Conservation (phyloP, 441 rosid species). For the Gossypium trilobum region DNA sequence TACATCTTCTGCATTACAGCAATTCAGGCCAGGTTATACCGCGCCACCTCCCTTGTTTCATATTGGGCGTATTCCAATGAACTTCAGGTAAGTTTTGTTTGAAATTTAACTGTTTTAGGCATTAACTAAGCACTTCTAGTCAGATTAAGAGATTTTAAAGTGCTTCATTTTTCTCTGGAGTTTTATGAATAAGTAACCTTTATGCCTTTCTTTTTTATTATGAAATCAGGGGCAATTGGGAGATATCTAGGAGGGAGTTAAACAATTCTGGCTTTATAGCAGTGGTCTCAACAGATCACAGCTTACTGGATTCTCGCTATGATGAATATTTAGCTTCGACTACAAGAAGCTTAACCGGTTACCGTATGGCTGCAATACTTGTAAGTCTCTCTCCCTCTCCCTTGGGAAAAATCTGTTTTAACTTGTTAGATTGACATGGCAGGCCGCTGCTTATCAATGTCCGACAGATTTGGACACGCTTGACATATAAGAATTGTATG, state of each 20-base stretch:
- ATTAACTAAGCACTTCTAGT: background rate
- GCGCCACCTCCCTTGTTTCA: conserved; percentile 77
- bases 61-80: conserved; percentile 61
- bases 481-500: background rate
- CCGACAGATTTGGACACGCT: background rate
- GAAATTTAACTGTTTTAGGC: background rate
- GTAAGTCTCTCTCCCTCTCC: conserved; percentile 31
- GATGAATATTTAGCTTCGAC: conserved; percentile 45
- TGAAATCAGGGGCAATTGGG: conserved; percentile 63
- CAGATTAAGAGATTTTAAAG: background rate
- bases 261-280: conserved; percentile 51
- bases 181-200: background rate
- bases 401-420: background rate
- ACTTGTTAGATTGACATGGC: background rate
- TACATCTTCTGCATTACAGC: conserved; percentile 36
- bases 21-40: conserved; percentile 74
- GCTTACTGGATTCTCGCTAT: conserved; percentile 32
- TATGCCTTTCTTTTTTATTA: background rate
- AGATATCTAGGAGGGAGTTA: conserved; percentile 45
- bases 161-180: background rate
- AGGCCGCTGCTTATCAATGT: background rate
- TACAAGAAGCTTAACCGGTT: conserved; percentile 49
- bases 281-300: conserved; percentile 56
- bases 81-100: conserved; percentile 44
- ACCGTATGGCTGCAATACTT: conserved; percentile 49